Evolutionary conservation across 2,329 filamentous ascomycete genomes (phyloP), one percentile per base, ranked within the genome.

Genomic region (Scytalidium sp.): DNA sequence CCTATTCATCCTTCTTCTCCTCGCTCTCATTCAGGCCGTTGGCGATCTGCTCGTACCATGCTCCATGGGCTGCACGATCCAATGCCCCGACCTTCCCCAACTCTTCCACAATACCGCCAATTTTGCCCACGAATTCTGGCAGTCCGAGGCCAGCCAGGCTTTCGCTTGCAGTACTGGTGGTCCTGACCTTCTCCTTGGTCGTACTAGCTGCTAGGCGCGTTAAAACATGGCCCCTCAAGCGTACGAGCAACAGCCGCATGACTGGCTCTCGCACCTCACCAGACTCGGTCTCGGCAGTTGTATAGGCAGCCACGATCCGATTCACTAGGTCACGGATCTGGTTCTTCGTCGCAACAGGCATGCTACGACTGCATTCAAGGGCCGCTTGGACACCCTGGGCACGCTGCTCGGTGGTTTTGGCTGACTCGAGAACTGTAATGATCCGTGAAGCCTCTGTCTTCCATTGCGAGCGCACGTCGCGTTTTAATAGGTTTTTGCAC

Each of bases 401-500:
- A 13, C 77, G 72, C 41, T 57, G 56, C 40, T 83, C 80, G 2
- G 75, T 58, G 2, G 69, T 58, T 50, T 71, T 75, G 2, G 77
- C 70, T 40, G 75, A 79, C 55, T 87, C 84, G 10, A 92, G 77
- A 1, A 89, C 80, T 1, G 80, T 71, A 72, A 87, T 81, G 56
- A 92, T 81, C n/a, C 88, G 82, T 2, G 75, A 73, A 0, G 87
- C 86, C 67, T 92, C 86, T 20, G 75, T 80, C 67, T 85, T 89
- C 89, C 89, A 94, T 19, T 86, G 83, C 11, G 80, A 80, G 41
- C 89, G 83, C 3, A 90, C 87, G 61, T 93, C 88, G 15, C 89
- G 83, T 69, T 91, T 92, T 25, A 94, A 78, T 7, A 93, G 74
- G 58, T 91, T 93, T 72, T 94, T 94, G 67, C 85, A 87, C 46